Conservation (phyloP, 257 asterid genomes). For the Apocynum venetum region DNA sequence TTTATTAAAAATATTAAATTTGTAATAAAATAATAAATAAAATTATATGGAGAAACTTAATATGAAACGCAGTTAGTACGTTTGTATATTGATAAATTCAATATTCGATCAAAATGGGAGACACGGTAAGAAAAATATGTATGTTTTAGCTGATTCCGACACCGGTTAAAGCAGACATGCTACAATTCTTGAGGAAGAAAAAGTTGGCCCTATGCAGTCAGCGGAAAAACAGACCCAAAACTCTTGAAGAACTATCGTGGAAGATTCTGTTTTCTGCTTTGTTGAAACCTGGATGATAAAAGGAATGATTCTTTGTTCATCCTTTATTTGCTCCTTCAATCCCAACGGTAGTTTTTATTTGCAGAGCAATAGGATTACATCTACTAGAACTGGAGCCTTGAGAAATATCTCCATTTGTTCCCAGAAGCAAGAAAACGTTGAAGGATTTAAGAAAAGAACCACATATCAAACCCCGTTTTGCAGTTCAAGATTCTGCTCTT, state of each 20-base stretch:
- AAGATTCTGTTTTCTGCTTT: not conserved
- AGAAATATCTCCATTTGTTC: constrained; percentile 18
- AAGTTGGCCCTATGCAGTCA: not conserved
- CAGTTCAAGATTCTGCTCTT: constrained; percentile 39
- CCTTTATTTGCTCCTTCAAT: not conserved
- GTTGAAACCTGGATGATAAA: not conserved
- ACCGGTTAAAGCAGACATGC: too few species aligned
- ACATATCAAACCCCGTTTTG: constrained; percentile 11
- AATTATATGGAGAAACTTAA: too few species aligned
- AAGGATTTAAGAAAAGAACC: constrained; percentile 20
- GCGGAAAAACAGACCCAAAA: not conserved
- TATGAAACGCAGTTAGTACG: too few species aligned
- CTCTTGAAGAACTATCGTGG: not conserved
- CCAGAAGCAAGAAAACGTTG: constrained; percentile 7
- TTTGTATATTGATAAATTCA: too few species aligned
- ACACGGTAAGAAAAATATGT: too few species aligned
- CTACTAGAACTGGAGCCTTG: constrained; percentile 4
- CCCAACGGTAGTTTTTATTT: not conserved
- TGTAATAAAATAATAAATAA: too few species aligned
- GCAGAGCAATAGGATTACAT: not conserved
- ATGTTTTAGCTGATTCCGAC: too few species aligned
- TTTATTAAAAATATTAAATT: too few species aligned
- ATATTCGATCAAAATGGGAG: too few species aligned
- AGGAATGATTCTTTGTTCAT: constrained; percentile 1
- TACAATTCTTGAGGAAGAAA: too few species aligned